Evolutionary conservation across 306 rosid genomes (phyloP).

Genomic region (Trifolium repens): DNA sequence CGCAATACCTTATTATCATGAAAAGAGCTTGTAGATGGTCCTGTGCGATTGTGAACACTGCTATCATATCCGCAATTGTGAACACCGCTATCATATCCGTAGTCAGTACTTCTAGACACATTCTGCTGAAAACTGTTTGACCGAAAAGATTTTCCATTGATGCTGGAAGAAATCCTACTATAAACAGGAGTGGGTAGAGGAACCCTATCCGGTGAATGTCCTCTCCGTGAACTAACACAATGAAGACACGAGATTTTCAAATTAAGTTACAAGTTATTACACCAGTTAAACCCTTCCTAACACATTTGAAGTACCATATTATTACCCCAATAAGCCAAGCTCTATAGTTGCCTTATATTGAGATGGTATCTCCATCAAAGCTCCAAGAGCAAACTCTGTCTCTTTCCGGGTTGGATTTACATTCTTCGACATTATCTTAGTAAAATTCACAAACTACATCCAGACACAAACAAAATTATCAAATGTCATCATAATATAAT

Average conservation of each 20-base stretch:
- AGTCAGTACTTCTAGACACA: conserved; percentile 32
- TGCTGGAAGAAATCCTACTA: conserved; percentile 46
- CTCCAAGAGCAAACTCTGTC: conserved; percentile 71
- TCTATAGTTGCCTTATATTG: conserved; percentile 84
- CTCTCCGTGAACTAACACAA: conserved; percentile 51
- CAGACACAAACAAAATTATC: conserved; percentile 22
- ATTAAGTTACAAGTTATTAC: conserved; percentile 31
- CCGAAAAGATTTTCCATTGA: conserved; percentile 40
- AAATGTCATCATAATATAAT: conserved; percentile 32
- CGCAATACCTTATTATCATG: conserved; percentile 72
- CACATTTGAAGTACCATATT: conserved; percentile 6
- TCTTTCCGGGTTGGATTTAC: conserved; percentile 53
- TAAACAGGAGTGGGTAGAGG: conserved; percentile 78
- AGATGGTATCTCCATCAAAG: conserved; percentile 91
- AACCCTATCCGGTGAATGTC: conserved; percentile 64
- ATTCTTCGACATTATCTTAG: conserved; percentile 67
- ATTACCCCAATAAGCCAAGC: conserved; percentile 74
- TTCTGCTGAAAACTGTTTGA: conserved; percentile 55
- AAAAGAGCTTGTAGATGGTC: conserved; percentile 52
- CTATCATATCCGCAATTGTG: conserved; percentile 25
- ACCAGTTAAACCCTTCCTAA: conserved; percentile 10
- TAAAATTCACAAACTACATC: conserved; percentile 75
- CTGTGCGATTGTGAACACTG: conserved; percentile 44
- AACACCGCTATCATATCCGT: conserved; percentile 38
- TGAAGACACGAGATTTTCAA: conserved; percentile 34